Evolutionary conservation across 225 moss, liverwort and hornwort genomes (phyloP).

Genomic region (Physcomitrium patens): DNA sequence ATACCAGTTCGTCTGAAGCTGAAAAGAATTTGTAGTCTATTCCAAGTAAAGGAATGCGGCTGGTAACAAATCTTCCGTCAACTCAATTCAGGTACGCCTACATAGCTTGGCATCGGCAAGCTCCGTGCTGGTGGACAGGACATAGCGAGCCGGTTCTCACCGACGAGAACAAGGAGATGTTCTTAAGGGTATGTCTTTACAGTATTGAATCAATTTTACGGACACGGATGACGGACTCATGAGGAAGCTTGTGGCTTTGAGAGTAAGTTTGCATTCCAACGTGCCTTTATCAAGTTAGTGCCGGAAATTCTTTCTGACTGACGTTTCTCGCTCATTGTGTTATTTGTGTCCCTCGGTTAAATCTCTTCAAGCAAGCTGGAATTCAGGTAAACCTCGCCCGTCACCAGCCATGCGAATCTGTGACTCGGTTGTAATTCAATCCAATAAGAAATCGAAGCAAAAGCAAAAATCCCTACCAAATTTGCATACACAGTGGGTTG

Average conservation of each 20-base stretch:
- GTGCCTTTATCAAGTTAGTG: no score
- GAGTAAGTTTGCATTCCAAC: neutral
- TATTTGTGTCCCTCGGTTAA: slow-evolving; percentile 19
- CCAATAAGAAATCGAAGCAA: no score
- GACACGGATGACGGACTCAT: neutral
- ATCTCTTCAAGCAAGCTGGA: slow-evolving; percentile 33
- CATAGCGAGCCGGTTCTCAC: slow-evolving; percentile 39
- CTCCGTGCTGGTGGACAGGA: slow-evolving; percentile 44
- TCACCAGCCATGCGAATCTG: neutral
- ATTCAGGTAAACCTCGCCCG: slow-evolving; percentile 38
- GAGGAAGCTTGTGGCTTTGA: neutral
- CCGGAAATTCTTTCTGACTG: slow-evolving; percentile 1
- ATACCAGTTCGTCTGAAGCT: no score
- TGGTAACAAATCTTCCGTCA: no score
- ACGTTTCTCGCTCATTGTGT: slow-evolving; percentile 8
- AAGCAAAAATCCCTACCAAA: no score
- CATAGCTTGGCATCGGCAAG: slow-evolving; percentile 46
- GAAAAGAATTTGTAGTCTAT: no score
- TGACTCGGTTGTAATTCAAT: no score
- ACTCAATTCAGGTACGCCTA: slow-evolving; percentile 38
- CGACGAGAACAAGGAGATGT: slow-evolving; percentile 38
- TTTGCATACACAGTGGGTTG: no score
- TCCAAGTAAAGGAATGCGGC: no score
- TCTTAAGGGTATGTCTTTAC: slow-evolving; percentile 33
- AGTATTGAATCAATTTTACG: neutral